Percentiles rank a stretch among this genome's conserved stretches.
phyloP scores from a whole-genome alignment of 305 asterid genomes.

The Fraxinus baroniana region DNA sequence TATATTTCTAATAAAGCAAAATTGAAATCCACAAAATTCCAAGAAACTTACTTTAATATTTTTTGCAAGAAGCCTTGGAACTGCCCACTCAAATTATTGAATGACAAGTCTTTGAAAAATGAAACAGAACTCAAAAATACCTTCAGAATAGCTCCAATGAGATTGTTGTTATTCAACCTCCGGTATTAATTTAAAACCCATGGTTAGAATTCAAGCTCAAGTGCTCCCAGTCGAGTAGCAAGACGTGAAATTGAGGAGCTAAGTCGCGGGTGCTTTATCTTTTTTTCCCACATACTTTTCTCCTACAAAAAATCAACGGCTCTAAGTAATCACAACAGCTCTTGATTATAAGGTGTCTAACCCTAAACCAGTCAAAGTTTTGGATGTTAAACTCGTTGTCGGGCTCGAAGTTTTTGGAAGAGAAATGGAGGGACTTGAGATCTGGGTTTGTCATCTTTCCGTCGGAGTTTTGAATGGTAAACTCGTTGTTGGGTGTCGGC shows the following conservation, averaged over 20 bases:
- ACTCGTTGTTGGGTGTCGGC: no score
- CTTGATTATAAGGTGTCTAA: no score
- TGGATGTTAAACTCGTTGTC: no score
- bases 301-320: neutral
- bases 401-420: no score
- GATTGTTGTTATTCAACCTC: constrained; percentile 82
- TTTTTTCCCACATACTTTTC: neutral
- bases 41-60: constrained; percentile 59
- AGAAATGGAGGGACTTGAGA: no score
- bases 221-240: neutral
- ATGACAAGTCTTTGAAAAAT: constrained; percentile 75
- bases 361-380: no score
- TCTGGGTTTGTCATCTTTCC: no score
- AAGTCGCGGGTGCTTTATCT: neutral
- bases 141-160: constrained; percentile 52
- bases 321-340: no score
- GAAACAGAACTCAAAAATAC: neutral
- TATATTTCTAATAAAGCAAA: neutral
- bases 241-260: neutral
- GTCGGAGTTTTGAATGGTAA: no score
- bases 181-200: constrained; percentile 33
- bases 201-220: neutral
- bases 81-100: constrained; percentile 56
- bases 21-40: neutral
- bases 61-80: constrained; percentile 43